Base-by-base conservation (phyloP, 345 rosid genomes). In the Gossypium sturtianum region DNA sequence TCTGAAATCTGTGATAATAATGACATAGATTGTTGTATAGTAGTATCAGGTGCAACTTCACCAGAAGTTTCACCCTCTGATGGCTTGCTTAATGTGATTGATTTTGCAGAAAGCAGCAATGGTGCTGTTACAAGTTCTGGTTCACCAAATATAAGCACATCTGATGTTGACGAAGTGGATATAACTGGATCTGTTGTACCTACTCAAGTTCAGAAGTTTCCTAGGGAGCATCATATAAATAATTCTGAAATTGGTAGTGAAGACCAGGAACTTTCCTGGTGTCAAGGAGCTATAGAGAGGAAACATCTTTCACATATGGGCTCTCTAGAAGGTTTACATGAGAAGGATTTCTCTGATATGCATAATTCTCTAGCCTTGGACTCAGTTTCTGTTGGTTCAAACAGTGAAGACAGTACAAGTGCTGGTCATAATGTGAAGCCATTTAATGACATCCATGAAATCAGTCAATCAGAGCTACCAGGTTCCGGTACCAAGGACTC, bases 381-480 rank as follows among this genome's bases (percentile, higher is more conserved):
- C 78, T 73, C 77, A 9, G 57, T 65, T 64, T 81, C 81, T 49
- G 47, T 71, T 66, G 70, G 80, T 65, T 83, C 84, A 66, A 76
- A 75, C 74, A 72, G 80, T 57, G 75, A 76, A 66, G 77, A 29
- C 34, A 41, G 77, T 52, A 51, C 34, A 54, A 41, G 73, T 72
- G 74, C 68, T 79, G 52, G 74, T 23, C 56, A 23, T 53, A 69
- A 70, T 60, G 66, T 73, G 20, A 72, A 72, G 25, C 63, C 78
- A 12, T 77, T 51, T 59, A 69, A 71, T 34, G 52, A 52, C 20
- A 63, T 66, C 63, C 34, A 72, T 48, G 57, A 58, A 22, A 23
- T n/a, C 65, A 10, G 73, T 58, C 25, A 58, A 77, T 47, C 77
- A 74, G 82, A 79, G 68, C 22, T 56, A 48, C 61, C 29, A 7